These are phyloP conservation scores for Xanthoceras sorbifolium DNA, from an alignment of 345 rosid genomes.

Conservation along the genomic window DNA sequence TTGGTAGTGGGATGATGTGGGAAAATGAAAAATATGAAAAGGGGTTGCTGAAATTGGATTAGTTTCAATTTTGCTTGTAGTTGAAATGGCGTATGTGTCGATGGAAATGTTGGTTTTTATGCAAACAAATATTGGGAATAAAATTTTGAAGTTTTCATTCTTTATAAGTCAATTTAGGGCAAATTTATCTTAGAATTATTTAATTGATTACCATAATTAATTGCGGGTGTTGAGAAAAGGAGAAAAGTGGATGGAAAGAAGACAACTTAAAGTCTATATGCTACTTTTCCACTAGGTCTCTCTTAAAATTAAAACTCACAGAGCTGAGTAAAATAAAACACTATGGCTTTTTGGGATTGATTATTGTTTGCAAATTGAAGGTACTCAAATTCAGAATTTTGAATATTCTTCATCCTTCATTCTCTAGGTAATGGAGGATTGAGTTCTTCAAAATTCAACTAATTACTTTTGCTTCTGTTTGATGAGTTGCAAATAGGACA, in stretches of 20 bases:
- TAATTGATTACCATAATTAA: background rate
- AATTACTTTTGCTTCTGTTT: background rate
- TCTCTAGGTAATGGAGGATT: background rate
- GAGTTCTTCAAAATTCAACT: background rate
- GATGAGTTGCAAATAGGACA: background rate
- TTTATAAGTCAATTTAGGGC: background rate
- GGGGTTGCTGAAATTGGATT: background rate
- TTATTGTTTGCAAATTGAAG: background rate
- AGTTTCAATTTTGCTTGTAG: background rate
- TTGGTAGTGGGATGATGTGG: background rate
- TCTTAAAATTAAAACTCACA: background rate
- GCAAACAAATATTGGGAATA: background rate
- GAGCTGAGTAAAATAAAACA: background rate
- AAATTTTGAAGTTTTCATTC: background rate
- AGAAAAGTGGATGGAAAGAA: background rate
- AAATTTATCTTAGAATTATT: background rate
- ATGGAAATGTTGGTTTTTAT: conserved; percentile 2
- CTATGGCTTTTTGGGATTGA: background rate
- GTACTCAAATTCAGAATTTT: background rate
- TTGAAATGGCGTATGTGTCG: background rate
- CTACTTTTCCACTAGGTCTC: background rate
- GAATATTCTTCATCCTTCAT: background rate
- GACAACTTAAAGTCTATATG: background rate
- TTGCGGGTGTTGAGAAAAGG: background rate
- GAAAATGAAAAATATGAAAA: background rate